Evolutionary conservation across 805 yeast genomes (phyloP).

Genomic region (Hanseniaspora singularis): DNA sequence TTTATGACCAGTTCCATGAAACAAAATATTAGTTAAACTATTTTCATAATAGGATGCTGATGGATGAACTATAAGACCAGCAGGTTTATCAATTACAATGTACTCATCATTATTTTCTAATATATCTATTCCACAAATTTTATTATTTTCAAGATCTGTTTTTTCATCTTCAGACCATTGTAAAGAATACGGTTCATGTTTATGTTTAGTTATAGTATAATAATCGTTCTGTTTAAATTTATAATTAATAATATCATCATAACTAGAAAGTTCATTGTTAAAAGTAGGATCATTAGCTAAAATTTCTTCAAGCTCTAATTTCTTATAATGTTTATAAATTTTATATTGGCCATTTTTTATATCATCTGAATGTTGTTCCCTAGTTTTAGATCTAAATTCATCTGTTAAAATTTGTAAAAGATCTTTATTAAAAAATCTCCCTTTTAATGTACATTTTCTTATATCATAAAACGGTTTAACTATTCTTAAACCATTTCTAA

Average conservation of each 20-base stretch:
- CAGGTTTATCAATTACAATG: slow-evolving; percentile 83
- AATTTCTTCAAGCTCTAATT: slow-evolving; percentile 1
- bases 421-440: slow-evolving; percentile 34
- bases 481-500: slow-evolving; percentile 29
- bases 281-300: background rate
- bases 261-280: slow-evolving; percentile 18
- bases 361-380: slow-evolving; percentile 20
- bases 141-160: slow-evolving; percentile 9
- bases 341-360: slow-evolving; percentile 20
- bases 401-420: slow-evolving; percentile 31
- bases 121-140: slow-evolving; percentile 41
- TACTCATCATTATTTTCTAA: slow-evolving; percentile 60
- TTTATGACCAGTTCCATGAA: slow-evolving; percentile 47
- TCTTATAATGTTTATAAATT: slow-evolving; percentile 17
- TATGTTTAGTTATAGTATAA: slow-evolving; percentile 36
- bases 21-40: slow-evolving; percentile 61
- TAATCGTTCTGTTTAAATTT: slow-evolving; percentile 22
- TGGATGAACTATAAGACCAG: slow-evolving; percentile 92
- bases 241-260: slow-evolving; percentile 5
- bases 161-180: slow-evolving; percentile 23
- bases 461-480: slow-evolving; percentile 34
- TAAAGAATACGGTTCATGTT: slow-evolving; percentile 82
- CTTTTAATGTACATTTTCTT: slow-evolving; percentile 32
- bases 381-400: slow-evolving; percentile 29
- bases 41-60: slow-evolving; percentile 70